phyloP scores from a whole-genome alignment of 2,329 filamentous ascomycete species.

The Tothia fuscella region DNA sequence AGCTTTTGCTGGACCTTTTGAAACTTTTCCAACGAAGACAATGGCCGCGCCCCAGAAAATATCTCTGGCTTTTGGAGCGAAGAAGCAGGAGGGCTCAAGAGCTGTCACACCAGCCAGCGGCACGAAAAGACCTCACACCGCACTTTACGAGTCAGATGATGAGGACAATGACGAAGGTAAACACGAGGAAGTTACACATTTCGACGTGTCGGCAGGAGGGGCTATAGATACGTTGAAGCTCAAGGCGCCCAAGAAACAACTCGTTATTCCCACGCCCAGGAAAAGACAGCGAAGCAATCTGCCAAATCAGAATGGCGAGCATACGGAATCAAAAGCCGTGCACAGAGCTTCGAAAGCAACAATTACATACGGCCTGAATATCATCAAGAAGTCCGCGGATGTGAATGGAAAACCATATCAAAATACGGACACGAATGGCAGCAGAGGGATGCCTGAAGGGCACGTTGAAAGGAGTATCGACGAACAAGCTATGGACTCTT shows the following conservation, averaged over 20 bases:
- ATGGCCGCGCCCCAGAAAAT: constrained; percentile 4
- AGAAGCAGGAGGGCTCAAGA: not conserved
- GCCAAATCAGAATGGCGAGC: constrained; percentile 25
- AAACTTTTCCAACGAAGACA: not conserved
- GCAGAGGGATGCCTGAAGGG: no score
- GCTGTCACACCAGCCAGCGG: not conserved
- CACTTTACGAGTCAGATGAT: constrained; percentile 9
- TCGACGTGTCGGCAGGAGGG: constrained; percentile 39
- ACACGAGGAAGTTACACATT: constrained; percentile 39
- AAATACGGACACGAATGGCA: constrained; percentile 14
- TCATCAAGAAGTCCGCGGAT: constrained; percentile 25
- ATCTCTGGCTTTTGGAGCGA: constrained; percentile 1
- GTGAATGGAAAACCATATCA: constrained; percentile 18
- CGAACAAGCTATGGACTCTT: constrained; percentile 39
- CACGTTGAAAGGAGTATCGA: constrained; percentile 40
- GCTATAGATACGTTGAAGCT: constrained; percentile 24
- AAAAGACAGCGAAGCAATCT: constrained; percentile 44
- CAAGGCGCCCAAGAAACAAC: constrained; percentile 29
- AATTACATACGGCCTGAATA: constrained; percentile 42
- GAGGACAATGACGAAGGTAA: constrained; percentile 7
- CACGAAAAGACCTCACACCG: constrained; percentile 8
- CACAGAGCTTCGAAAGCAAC: constrained; percentile 24
- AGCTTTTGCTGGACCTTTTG: no score
- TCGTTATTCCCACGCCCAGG: constrained; percentile 46
- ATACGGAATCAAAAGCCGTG: constrained; percentile 25